phyloP scores from a whole-genome alignment of 176 grass and related monocot species.

The Ampelocalamus luodianensis region DNA sequence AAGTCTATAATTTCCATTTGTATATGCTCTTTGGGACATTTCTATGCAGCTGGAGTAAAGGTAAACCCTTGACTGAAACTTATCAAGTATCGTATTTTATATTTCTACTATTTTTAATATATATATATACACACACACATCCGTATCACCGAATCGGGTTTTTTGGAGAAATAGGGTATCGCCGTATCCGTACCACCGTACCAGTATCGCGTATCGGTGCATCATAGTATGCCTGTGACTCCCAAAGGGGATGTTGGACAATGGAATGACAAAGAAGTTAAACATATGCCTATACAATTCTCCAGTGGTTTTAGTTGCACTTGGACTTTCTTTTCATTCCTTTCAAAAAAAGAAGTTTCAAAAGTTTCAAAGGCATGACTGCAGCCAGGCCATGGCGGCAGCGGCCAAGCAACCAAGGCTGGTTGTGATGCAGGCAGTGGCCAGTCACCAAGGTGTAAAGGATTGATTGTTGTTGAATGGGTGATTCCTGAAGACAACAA shows the following conservation, averaged over 20 bases:
- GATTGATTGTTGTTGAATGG: background rate
- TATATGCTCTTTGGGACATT: no score
- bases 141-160: no score
- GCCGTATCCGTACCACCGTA: no score
- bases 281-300: conserved; percentile 12
- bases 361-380: background rate
- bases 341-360: background rate
- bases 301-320: background rate
- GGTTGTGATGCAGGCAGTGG: background rate
- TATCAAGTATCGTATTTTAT: no score
- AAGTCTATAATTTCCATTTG: no score
- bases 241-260: background rate
- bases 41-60: no score
- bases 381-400: background rate
- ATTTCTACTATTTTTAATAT: no score
- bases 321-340: background rate
- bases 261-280: conserved; percentile 2
- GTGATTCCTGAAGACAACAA: background rate
- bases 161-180: no score
- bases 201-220: no score
- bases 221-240: no score
- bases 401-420: background rate
- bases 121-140: no score
- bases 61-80: no score
- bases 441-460: background rate